Evolutionary conservation across 768 basidiomycete species (phyloP).

Genomic region (Clitopilus passeckerianus): DNA sequence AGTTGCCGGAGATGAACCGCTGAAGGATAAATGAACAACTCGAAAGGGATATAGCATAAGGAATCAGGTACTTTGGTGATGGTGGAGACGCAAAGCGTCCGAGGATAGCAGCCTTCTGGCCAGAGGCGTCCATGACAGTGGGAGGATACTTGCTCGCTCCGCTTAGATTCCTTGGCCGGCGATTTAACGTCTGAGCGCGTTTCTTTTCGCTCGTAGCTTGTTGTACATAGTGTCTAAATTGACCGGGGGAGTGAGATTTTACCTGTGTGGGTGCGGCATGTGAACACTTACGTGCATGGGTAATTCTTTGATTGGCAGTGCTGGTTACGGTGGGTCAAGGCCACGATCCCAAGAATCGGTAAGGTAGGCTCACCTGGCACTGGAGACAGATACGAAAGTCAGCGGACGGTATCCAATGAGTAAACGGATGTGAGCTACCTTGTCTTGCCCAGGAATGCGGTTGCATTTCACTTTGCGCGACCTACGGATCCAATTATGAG

Average conservation of each 20-base stretch:
- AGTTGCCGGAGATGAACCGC: slow-evolving; percentile 27
- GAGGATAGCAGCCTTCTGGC: slow-evolving; percentile 17
- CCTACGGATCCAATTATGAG: slow-evolving; percentile 30
- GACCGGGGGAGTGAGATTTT: slow-evolving; percentile 1
- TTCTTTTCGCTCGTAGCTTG: slow-evolving; percentile 86
- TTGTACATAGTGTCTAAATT: slow-evolving; percentile 69
- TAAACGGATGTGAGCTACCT: slow-evolving; percentile 40
- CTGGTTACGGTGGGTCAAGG: slow-evolving; percentile 28
- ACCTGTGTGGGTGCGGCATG: slow-evolving; percentile 8
- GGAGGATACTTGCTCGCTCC: slow-evolving; percentile 40
- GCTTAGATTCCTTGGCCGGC: slow-evolving; percentile 63
- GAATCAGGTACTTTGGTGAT: slow-evolving; percentile 16
- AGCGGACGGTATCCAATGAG: background rate
- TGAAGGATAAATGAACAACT: slow-evolving; percentile 11
- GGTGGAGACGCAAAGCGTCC: slow-evolving; percentile 18
- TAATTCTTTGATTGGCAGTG: slow-evolving; percentile 87
- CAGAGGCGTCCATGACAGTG: slow-evolving; percentile 18
- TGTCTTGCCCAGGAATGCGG: slow-evolving; percentile 75
- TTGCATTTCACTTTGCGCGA: slow-evolving; percentile 88
- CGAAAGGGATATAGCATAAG: slow-evolving; percentile 8
- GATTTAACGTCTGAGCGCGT: slow-evolving; percentile 47
- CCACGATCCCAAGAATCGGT: slow-evolving; percentile 13
- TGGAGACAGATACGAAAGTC: slow-evolving; percentile 17
- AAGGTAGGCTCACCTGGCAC: slow-evolving; percentile 52
- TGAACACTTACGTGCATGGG: slow-evolving; percentile 77